A percentile compares a stretch with the other conserved stretches of the same genome.
phyloP scores from a whole-genome alignment of 2,329 filamentous ascomycete genomes.

The Colletotrichum lindemuthianum region DNA sequence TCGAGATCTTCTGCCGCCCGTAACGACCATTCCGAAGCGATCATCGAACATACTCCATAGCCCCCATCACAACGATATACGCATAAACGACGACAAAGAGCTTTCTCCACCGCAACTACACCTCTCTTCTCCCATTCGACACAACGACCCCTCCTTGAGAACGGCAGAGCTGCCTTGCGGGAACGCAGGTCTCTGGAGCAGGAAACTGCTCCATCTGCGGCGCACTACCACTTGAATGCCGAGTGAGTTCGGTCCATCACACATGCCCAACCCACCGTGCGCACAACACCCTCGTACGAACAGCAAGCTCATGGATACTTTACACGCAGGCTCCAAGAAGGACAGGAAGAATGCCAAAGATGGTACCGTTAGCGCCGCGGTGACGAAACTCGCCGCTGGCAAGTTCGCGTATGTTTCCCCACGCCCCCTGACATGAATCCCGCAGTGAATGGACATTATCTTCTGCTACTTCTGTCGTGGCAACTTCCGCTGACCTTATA shows the following conservation, averaged over 20 bases:
- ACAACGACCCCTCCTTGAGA: not conserved
- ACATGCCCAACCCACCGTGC: not conserved
- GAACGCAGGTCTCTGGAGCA: slow-evolving; percentile 35
- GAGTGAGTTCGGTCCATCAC: slow-evolving; percentile 33
- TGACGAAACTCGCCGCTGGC: slow-evolving; percentile 62
- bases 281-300: not conserved
- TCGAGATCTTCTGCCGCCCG: slow-evolving; percentile 25
- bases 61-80: slow-evolving; percentile 8
- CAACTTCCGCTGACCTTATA: slow-evolving; percentile 27
- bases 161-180: slow-evolving; percentile 34
- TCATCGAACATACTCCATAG: slow-evolving; percentile 25
- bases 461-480: slow-evolving; percentile 39
- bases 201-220: slow-evolving; percentile 38
- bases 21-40: slow-evolving; percentile 5
- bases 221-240: slow-evolving; percentile 38
- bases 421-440: slow-evolving; percentile 17
- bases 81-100: slow-evolving; percentile 16
- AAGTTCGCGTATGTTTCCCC: slow-evolving; percentile 59
- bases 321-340: slow-evolving; percentile 57
- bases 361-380: slow-evolving; percentile 61
- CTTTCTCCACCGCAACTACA: not conserved
- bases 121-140: slow-evolving; percentile 4
- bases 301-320: slow-evolving; percentile 8
- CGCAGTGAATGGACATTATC: slow-evolving; percentile 39
- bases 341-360: slow-evolving; percentile 66